Evolutionary conservation across 1,284 basidiomycete genomes (phyloP).

Genomic region (Pascua guehoae): DNA sequence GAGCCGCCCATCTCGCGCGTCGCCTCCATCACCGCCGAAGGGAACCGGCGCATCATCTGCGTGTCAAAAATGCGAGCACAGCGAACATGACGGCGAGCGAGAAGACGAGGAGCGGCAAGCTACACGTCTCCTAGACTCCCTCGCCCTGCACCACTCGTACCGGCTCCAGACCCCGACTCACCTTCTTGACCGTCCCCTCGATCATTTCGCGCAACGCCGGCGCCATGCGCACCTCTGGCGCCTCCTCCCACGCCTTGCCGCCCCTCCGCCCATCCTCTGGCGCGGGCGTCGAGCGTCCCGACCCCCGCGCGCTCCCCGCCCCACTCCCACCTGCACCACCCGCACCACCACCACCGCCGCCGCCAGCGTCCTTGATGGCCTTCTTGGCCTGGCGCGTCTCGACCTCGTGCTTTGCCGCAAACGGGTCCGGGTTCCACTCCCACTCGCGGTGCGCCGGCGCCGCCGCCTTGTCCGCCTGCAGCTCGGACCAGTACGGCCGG

Average conservation of each 20-base stretch:
- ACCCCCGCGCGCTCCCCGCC: constrained; percentile 51
- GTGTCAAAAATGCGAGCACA: not conserved
- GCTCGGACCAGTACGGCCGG: constrained; percentile 75
- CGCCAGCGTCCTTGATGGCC: constrained; percentile 35
- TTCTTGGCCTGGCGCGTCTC: constrained; percentile 60
- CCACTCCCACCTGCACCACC: constrained; percentile 16
- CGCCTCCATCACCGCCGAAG: constrained; percentile 47
- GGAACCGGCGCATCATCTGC: constrained; percentile 50
- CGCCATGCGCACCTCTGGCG: constrained; percentile 83
- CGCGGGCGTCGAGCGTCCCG: constrained; percentile 47
- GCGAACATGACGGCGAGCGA: not conserved
- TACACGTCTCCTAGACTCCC: not conserved
- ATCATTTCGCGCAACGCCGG: constrained; percentile 69
- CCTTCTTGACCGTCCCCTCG: constrained; percentile 77
- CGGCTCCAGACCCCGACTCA: constrained; percentile 36
- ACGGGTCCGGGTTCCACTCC: constrained; percentile 84
- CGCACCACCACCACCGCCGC: constrained; percentile 6
- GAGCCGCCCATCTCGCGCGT: constrained; percentile 40
- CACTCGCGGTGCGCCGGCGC: constrained; percentile 68
- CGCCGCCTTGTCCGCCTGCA: constrained; percentile 66
- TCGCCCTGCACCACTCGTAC: not conserved
- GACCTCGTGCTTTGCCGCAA: constrained; percentile 66
- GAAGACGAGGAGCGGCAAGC: too few relatives aligned
- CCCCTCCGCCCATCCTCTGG: constrained; percentile 33
- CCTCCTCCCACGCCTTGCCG: constrained; percentile 59